These are phyloP conservation scores for Kodamaea plutei DNA, from an alignment of 1,139 yeast genomes.

Conservation along the genomic window DNA sequence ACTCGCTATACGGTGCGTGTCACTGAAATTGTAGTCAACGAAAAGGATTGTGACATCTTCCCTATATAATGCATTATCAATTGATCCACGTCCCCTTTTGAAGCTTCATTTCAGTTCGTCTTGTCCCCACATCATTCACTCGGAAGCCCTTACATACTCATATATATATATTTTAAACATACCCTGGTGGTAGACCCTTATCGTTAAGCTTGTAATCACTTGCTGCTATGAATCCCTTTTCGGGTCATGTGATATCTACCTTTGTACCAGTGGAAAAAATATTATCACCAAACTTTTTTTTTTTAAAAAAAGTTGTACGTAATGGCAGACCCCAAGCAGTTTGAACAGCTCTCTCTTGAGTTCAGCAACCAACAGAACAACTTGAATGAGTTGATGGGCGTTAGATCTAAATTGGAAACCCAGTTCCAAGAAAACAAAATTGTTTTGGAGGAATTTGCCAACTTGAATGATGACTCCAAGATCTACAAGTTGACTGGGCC, in stretches of 20 bases:
- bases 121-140: too few species aligned
- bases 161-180: too few species aligned
- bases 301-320: constrained; percentile 1
- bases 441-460: constrained; percentile 76
- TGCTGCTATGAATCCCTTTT: too few species aligned
- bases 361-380: constrained; percentile 33
- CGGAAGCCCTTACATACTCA: too few species aligned
- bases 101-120: too few species aligned
- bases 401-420: constrained; percentile 70
- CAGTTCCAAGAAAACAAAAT: constrained; percentile 88
- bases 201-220: not conserved
- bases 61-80: constrained; percentile 10
- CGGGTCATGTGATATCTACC: too few species aligned
- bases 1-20: constrained; percentile 44
- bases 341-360: constrained; percentile 39
- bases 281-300: too few species aligned
- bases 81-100: too few species aligned
- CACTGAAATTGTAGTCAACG: constrained; percentile 49
- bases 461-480: constrained; percentile 56
- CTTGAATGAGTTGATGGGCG: constrained; percentile 46
- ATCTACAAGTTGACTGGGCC: constrained; percentile 91
- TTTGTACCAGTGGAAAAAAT: too few species aligned
- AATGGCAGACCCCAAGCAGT: constrained; percentile 27
- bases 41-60: constrained; percentile 21
- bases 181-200: not conserved